phyloP scores from a whole-genome alignment of 2,329 filamentous ascomycete species.

The Aphanocladium album region DNA sequence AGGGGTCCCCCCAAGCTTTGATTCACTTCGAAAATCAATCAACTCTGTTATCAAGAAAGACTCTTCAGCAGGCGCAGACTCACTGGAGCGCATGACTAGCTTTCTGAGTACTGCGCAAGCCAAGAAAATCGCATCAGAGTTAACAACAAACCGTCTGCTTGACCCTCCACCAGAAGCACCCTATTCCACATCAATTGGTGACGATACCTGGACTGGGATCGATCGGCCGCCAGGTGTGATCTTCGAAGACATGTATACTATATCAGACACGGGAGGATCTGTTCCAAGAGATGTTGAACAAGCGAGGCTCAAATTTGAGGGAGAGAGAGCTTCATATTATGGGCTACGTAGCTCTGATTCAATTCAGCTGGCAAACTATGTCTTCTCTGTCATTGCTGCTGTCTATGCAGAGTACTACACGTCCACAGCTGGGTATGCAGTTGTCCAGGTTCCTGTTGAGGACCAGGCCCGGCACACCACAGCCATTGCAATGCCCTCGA shows the following conservation, averaged over 20 bases:
- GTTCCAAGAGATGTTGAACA: neutral
- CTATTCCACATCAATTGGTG: neutral
- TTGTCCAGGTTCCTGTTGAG: neutral
- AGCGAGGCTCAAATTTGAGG: constrained; percentile 5
- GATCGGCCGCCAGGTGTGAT: neutral
- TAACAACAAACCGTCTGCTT: constrained; percentile 3
- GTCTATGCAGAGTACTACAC: constrained; percentile 8
- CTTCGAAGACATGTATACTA: constrained; percentile 10
- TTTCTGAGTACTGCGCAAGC: constrained; percentile 5
- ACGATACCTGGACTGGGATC: too few relatives aligned
- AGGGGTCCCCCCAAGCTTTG: neutral
- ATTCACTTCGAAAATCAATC: constrained; percentile 1
- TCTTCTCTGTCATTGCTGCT: constrained; percentile 7
- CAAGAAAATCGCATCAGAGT: neutral
- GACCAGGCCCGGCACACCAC: neutral
- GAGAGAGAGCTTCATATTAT: constrained; percentile 7
- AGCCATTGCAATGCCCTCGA: neutral
- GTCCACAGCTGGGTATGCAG: neutral
- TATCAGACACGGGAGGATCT: neutral
- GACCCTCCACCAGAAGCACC: constrained; percentile 6
- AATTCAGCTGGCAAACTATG: constrained; percentile 9
- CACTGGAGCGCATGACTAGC: neutral
- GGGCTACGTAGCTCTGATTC: constrained; percentile 3
- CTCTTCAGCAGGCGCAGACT: neutral
- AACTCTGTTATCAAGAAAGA: neutral